These are phyloP conservation scores for Sugiyamaella valdiviana DNA, from an alignment of 805 yeast species.

Conservation along the genomic window DNA sequence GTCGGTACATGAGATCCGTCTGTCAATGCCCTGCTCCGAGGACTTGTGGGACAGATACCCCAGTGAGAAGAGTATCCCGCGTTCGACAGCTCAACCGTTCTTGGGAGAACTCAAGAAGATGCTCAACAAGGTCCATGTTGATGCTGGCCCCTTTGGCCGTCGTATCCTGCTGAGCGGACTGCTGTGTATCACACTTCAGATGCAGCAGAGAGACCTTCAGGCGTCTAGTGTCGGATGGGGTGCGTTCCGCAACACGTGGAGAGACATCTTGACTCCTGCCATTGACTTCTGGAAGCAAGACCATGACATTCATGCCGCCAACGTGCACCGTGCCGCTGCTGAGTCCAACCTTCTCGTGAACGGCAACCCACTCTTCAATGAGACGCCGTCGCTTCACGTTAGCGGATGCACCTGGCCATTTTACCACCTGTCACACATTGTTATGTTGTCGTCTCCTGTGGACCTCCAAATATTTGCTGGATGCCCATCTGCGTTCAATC, in stretches of 20 bases:
- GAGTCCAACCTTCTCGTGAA: conserved; percentile 1
- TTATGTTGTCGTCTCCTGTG: conserved; percentile 65
- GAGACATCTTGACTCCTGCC: conserved; percentile 61
- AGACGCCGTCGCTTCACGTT: conserved; percentile 4
- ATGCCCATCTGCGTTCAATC: conserved; percentile 74
- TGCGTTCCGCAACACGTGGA: conserved; percentile 50
- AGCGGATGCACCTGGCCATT: conserved; percentile 55
- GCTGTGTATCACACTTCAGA: conserved; percentile 59
- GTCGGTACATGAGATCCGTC: conserved; percentile 54
- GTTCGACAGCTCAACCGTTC: conserved; percentile 35
- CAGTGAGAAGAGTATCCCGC: conserved; percentile 21
- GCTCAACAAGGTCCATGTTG: conserved; percentile 45
- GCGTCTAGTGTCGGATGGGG: conserved; percentile 42
- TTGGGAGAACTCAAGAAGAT: conserved; percentile 51
- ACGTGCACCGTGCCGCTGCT: background rate
- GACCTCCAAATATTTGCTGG: conserved; percentile 78
- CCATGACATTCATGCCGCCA: conserved; percentile 16
- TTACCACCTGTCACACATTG: conserved; percentile 67
- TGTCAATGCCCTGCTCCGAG: conserved; percentile 60
- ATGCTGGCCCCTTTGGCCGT: conserved; percentile 54
- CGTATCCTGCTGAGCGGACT: conserved; percentile 62
- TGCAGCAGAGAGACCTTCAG: conserved; percentile 67
- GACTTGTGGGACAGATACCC: conserved; percentile 45
- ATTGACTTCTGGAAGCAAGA: conserved; percentile 57
- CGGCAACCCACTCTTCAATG: conserved; percentile 5